Evolutionary conservation across 2,329 filamentous ascomycete species (phyloP), one percentile per base, ranked within the genome.

Genomic region (Colletotrichum lindemuthianum): DNA sequence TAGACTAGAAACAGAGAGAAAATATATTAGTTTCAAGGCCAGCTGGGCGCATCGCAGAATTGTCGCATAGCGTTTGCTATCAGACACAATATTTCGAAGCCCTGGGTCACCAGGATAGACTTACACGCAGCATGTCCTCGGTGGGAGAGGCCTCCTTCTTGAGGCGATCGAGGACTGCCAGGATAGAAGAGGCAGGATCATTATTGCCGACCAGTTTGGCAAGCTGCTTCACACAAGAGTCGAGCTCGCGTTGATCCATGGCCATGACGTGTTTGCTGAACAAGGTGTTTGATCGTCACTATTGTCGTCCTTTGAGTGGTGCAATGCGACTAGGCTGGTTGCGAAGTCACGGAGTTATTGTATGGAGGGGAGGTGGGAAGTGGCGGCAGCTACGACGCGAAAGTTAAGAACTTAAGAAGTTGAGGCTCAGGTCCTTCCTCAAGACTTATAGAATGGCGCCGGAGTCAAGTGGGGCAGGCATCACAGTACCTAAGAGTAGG

Each of bases 41-140:
- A 48, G 50, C 13, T 2, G 34, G 55, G 24, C 15, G 53, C 44
- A 49, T 41, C 36, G 45, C 15, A 50, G 13, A 37, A 56, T 15
- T 13, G 15, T 8, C 36, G 13, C 11, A 54, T 58, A 63, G n/a
- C 24, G 24, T 1, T 24, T 24, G 24, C 24, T 24, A 24, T 24
- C 24, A 24, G 24, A 24, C 24, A 24, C 24, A 24, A 24, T 24
- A 24, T 24, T 24, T 3, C 24, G 24, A 24, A 4, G 24, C 24
- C 24, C 24, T 24, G 24, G 4, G 24, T 24, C 24, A 24, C 24
- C 24, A 47, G n/a, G 3, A 16, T n/a, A 5, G 15, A 82, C 87
- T 70, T 82, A 90, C 91, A 73, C 95, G 89, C 69, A 99, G 83
- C 71, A 97, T 86, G 70, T 97, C 93, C 79, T 99, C 96, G 3